Conservation (phyloP, 164 flowering plant genomes). For the Houttuynia cordata region DNA sequence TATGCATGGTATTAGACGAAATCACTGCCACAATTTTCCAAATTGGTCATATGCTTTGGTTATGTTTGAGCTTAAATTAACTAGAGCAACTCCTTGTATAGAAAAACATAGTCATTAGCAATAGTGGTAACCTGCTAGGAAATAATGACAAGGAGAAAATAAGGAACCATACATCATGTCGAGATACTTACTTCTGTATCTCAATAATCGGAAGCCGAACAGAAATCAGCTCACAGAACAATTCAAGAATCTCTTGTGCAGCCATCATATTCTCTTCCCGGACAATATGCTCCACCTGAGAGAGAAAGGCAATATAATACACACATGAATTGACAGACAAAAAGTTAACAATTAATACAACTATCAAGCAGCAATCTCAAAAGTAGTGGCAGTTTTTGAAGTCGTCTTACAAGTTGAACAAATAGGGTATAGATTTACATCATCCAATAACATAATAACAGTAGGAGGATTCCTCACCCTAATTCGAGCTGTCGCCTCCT, state of each 20-base stretch:
- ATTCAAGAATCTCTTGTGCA: conserved; percentile 89
- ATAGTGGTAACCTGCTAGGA: not conserved
- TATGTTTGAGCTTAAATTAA: no score
- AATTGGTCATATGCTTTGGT: no score
- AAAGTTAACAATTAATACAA: no score
- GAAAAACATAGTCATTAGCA: no score
- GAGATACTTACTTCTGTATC: conserved; percentile 52
- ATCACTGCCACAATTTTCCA: no score
- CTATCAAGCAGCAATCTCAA: not conserved
- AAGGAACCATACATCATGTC: not conserved
- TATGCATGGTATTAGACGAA: no score
- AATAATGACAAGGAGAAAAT: not conserved
- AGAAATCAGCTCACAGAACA: conserved; percentile 80
- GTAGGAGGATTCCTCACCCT: conserved; percentile 29
- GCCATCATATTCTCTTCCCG: conserved; percentile 99
- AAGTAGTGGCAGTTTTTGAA: not conserved
- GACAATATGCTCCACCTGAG: conserved; percentile 92
- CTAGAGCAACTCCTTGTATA: no score
- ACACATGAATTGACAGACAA: not conserved
- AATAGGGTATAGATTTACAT: not conserved
- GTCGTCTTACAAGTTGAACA: no score
- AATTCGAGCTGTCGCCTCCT: conserved; percentile 95
- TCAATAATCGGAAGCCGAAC: conserved; percentile 97
- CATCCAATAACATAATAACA: not conserved
- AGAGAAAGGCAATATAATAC: not conserved